A percentile compares a stretch with the other conserved stretches of the same genome.
phyloP scores from a whole-genome alignment of 2,329 filamentous ascomycete species.

The Amauroascus verrucosus region DNA sequence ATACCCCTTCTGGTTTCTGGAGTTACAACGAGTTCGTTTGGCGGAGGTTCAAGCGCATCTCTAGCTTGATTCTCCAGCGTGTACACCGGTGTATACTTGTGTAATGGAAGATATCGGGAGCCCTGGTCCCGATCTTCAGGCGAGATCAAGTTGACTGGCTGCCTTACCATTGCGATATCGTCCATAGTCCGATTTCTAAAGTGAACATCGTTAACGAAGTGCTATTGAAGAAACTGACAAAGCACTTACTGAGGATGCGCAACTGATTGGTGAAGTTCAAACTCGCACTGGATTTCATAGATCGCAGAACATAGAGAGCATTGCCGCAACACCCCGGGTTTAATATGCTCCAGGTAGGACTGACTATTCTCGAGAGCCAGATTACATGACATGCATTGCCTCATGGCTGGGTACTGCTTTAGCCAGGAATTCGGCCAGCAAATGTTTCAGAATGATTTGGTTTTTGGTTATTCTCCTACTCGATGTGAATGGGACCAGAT shows the following conservation, averaged over 20 bases:
- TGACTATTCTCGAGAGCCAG: not conserved
- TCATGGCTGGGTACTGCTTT: not conserved
- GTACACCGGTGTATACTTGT: not conserved
- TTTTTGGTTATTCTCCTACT: not conserved
- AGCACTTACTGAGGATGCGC: not conserved
- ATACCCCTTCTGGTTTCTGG: not conserved
- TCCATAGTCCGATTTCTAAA: not conserved
- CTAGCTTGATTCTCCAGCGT: not conserved
- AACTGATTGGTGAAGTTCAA: conserved; percentile 1
- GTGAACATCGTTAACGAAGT: not conserved
- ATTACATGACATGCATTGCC: conserved; percentile 6
- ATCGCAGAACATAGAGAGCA: not conserved
- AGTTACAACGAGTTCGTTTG: not conserved
- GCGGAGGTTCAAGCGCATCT: not conserved
- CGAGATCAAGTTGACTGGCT: not conserved
- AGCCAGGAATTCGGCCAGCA: not conserved
- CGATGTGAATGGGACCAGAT: not conserved
- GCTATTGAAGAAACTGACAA: not conserved
- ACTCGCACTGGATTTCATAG: conserved; percentile 4
- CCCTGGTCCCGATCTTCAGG: not conserved
- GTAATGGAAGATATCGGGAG: not conserved
- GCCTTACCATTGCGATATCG: not conserved
- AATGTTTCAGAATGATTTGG: not conserved
- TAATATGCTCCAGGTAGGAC: conserved; percentile 4
- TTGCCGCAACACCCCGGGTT: not conserved